phyloP scores from a whole-genome alignment of 1,284 basidiomycete genomes.

The Taiwanofungus camphoratus region DNA sequence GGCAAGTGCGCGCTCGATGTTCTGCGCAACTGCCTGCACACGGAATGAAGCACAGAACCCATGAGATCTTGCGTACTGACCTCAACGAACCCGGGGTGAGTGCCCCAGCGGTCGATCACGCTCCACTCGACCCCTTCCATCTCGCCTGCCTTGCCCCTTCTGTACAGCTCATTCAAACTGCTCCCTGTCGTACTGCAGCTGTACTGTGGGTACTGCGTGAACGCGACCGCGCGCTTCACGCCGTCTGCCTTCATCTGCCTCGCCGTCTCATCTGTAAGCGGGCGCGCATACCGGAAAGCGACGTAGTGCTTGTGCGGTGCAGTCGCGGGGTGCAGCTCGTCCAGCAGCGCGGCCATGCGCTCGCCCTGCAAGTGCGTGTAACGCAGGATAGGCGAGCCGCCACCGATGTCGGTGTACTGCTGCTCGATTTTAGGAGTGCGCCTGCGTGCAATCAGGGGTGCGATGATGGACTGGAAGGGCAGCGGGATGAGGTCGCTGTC shows the following conservation, averaged over 20 bases:
- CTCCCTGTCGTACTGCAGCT: conserved; percentile 98
- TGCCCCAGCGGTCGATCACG: conserved; percentile 97
- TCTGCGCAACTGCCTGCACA: conserved; percentile 80
- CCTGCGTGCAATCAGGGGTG: conserved; percentile 85
- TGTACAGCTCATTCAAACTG: conserved; percentile 90
- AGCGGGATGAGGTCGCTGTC: conserved; percentile 96
- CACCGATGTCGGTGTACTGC: conserved; percentile 94
- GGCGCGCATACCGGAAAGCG: conserved; percentile 90
- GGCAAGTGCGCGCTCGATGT: conserved; percentile 79
- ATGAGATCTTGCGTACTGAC: conserved; percentile 46
- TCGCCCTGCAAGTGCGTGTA: conserved; percentile 90
- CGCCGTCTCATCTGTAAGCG: conserved; percentile 82
- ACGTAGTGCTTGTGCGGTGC: conserved; percentile 97
- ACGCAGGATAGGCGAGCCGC: conserved; percentile 93
- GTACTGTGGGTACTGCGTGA: conserved; percentile 99
- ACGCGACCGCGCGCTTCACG: conserved; percentile 89
- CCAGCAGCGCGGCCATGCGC: conserved; percentile 86
- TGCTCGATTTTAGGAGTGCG: conserved; percentile 94
- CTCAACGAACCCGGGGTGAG: conserved; percentile 90
- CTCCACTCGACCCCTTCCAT: conserved; percentile 84
- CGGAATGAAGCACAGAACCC: background rate
- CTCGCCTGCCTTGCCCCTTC: conserved; percentile 52
- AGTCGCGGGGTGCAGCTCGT: conserved; percentile 88
- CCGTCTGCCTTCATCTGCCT: conserved; percentile 87
- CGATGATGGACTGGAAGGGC: conserved; percentile 85